Conservation (phyloP, 192 early-diverging fungal species). For the Backusella psychrophila region DNA sequence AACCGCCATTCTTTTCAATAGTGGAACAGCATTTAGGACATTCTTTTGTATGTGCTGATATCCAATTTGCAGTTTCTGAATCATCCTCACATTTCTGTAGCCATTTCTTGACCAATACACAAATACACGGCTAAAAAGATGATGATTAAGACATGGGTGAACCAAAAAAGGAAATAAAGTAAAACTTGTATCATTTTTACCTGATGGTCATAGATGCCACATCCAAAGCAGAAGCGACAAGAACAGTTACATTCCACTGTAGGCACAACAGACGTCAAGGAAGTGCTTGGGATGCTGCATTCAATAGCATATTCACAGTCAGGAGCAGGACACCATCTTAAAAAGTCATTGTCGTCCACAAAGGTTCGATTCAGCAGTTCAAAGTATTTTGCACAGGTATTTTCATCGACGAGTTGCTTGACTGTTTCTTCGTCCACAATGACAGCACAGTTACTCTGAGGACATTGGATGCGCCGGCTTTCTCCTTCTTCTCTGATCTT, state of each 20-base stretch:
- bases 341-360: conserved; percentile 85
- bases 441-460: conserved; percentile 70
- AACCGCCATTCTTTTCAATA: conserved; percentile 99
- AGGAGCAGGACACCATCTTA: conserved; percentile 96
- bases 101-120: conserved; percentile 50
- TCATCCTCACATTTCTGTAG: conserved; percentile 96
- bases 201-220: conserved; percentile 80
- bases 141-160: neutral
- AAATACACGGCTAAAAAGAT: conserved; percentile 67
- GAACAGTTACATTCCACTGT: conserved; percentile 84
- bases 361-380: conserved; percentile 81
- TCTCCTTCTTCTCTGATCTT: conserved; percentile 92
- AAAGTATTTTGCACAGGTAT: conserved; percentile 64
- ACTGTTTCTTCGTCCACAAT: conserved; percentile 86
- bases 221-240: conserved; percentile 91
- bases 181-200: neutral
- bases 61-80: conserved; percentile 97
- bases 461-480: conserved; percentile 84
- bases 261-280: conserved; percentile 74
- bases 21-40: conserved; percentile 92
- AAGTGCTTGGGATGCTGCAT: conserved; percentile 74
- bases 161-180: neutral
- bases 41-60: conserved; percentile 91
- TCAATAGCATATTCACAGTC: conserved; percentile 95
- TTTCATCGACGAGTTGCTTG: conserved; percentile 58